Evolutionary conservation across 441 rosid species (phyloP).

Genomic region (Heliophila coronopifolia): DNA sequence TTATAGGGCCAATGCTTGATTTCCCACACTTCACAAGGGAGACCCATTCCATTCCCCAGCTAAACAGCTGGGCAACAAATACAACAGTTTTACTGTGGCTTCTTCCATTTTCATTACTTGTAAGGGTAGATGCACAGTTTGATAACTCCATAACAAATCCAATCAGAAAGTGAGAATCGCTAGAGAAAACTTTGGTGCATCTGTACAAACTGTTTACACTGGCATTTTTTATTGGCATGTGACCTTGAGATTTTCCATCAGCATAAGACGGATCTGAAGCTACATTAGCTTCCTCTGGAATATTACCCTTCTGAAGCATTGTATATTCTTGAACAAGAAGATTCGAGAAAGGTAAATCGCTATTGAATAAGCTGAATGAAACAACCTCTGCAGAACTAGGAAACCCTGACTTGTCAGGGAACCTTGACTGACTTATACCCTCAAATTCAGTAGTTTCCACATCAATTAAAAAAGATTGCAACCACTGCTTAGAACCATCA

Average conservation of each 20-base stretch:
- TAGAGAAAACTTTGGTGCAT: slow-evolving; percentile 75
- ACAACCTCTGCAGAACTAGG: slow-evolving; percentile 77
- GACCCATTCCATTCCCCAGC: slow-evolving; percentile 76
- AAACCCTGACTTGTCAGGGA: slow-evolving; percentile 62
- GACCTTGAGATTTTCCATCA: slow-evolving; percentile 30
- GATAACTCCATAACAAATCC: slow-evolving; percentile 64
- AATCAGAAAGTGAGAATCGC: slow-evolving; percentile 59
- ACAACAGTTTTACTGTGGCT: slow-evolving; percentile 38
- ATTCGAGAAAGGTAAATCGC: slow-evolving; percentile 36
- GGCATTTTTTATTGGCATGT: slow-evolving; percentile 27
- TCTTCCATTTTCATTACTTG: slow-evolving; percentile 33
- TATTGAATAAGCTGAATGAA: slow-evolving; percentile 63
- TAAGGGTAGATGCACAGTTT: slow-evolving; percentile 33
- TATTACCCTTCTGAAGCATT: slow-evolving; percentile 23
- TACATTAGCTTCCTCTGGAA: slow-evolving; percentile 27
- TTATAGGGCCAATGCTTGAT: slow-evolving; percentile 31
- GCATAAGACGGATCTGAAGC: slow-evolving; percentile 28
- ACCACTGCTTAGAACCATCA: slow-evolving; percentile 61
- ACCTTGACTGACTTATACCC: slow-evolving; percentile 58
- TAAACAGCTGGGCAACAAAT: slow-evolving; percentile 56
- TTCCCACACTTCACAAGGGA: slow-evolving; percentile 60
- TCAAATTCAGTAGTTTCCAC: slow-evolving; percentile 55
- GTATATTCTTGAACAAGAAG: slow-evolving; percentile 34
- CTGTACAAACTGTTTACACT: slow-evolving; percentile 37
- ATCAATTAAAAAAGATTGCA: slow-evolving; percentile 59